Percentiles rank a stretch among this genome's conserved stretches.
Conservation (phyloP, 164 flowering plant genomes). For the Vitis rotundifolia region DNA sequence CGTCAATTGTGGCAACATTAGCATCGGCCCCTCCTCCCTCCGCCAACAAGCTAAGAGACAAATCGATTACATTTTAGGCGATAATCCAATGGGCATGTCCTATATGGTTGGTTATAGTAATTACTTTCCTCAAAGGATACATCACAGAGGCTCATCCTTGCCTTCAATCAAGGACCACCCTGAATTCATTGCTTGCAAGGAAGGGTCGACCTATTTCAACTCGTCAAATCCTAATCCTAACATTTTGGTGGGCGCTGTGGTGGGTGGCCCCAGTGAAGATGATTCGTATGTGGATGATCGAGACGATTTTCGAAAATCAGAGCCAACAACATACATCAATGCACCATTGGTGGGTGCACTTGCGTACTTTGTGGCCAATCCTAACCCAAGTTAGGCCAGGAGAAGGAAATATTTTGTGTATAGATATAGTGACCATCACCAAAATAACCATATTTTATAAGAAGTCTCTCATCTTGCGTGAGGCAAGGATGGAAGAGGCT, state of each 20-base stretch:
- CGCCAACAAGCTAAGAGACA: slow-evolving; percentile 68
- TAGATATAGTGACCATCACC: too few relatives aligned
- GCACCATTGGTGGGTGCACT: slow-evolving; percentile 92
- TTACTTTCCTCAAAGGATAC: slow-evolving; percentile 72
- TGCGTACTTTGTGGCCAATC: slow-evolving; percentile 78
- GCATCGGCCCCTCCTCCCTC: slow-evolving; percentile 51
- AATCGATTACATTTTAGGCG: slow-evolving; percentile 84
- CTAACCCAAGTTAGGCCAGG: slow-evolving; percentile 25
- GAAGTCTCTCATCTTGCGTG: slow-evolving; percentile 57
- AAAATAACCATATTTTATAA: neutral
- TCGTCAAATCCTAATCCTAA: slow-evolving; percentile 77
- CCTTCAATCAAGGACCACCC: slow-evolving; percentile 81
- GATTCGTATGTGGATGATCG: slow-evolving; percentile 75
- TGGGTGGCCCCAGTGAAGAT: slow-evolving; percentile 88
- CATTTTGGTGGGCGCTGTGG: slow-evolving; percentile 67
- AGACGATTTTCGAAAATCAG: slow-evolving; percentile 72
- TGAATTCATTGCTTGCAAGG: slow-evolving; percentile 64
- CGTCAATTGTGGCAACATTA: slow-evolving; percentile 61
- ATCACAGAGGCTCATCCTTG: slow-evolving; percentile 88
- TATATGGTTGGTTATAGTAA: slow-evolving; percentile 90
- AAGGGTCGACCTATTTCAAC: slow-evolving; percentile 74
- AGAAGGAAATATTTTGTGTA: neutral
- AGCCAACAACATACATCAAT: slow-evolving; percentile 95
- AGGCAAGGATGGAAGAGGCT: slow-evolving; percentile 51
- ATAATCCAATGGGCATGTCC: slow-evolving; percentile 78